phyloP scores from a whole-genome alignment of 1,284 basidiomycete species.

The Peniophora sp. region DNA sequence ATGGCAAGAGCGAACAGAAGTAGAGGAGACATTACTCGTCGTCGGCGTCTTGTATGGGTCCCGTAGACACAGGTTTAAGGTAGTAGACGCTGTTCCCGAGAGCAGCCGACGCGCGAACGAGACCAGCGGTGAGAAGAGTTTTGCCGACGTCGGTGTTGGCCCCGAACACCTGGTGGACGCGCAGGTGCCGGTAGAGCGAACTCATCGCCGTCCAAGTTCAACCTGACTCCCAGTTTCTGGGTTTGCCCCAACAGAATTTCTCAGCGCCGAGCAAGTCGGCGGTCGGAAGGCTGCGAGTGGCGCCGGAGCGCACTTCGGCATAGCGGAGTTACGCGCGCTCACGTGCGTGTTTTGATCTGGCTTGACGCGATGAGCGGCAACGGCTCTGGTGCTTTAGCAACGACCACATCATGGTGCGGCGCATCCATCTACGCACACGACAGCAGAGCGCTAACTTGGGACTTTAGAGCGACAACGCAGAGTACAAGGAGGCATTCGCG shows the following conservation, averaged over 20 bases:
- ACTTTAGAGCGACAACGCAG: conserved; percentile 62
- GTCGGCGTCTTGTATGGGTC: conserved; percentile 73
- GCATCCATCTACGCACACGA: conserved; percentile 9
- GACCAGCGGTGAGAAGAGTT: conserved; percentile 80
- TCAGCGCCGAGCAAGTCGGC: no score
- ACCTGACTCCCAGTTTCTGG: no score
- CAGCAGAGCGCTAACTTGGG: not conserved
- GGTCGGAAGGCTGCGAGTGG: not conserved
- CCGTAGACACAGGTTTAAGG: conserved; percentile 89
- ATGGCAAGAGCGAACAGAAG: not conserved
- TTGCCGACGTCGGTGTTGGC: conserved; percentile 92
- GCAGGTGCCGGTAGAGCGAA: conserved; percentile 69
- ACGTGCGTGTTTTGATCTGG: not conserved
- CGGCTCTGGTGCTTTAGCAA: not conserved
- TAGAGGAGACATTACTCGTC: conserved; percentile 45
- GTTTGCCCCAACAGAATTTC: no score
- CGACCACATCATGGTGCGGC: not conserved
- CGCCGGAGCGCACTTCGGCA: not conserved
- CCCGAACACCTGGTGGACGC: conserved; percentile 86
- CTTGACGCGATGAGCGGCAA: not conserved
- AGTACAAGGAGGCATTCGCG: conserved; percentile 95
- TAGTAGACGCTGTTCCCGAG: conserved; percentile 58
- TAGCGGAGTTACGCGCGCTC: not conserved
- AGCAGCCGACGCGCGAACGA: conserved; percentile 66
- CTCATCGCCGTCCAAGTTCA: conserved; percentile 20